Conservation (phyloP, 768 basidiomycete species). For the Lactifluus volemus region DNA sequence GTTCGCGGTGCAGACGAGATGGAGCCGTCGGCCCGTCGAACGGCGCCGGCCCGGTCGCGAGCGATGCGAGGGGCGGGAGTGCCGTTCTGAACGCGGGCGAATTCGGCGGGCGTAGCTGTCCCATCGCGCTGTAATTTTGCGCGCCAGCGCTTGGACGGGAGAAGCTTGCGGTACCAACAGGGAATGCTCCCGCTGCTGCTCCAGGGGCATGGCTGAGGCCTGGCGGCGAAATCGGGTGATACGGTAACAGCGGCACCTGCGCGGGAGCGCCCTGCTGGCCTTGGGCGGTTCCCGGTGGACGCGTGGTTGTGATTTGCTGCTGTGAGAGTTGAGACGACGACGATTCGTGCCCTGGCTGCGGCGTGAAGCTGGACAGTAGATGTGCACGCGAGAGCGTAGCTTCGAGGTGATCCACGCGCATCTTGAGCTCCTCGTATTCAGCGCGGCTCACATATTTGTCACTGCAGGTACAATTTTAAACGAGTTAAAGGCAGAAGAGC, state of each 20-base stretch:
- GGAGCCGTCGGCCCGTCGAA: constrained; percentile 5
- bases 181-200: neutral
- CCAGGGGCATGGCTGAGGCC: neutral
- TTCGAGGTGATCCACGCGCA: constrained; percentile 54
- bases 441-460: constrained; percentile 75
- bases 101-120: neutral
- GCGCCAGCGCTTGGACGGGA: neutral
- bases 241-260: constrained; percentile 1
- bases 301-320: neutral
- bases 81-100: constrained; percentile 6
- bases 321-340: constrained; percentile 1
- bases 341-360: constrained; percentile 1
- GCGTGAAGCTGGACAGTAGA: constrained; percentile 9
- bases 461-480: constrained; percentile 28
- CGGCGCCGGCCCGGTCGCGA: constrained; percentile 3
- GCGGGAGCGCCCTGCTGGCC: neutral
- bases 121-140: constrained; percentile 2
- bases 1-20: constrained; percentile 5
- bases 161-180: neutral
- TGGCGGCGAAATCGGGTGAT: constrained; percentile 8
- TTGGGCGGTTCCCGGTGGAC: neutral
- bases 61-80: constrained; percentile 8
- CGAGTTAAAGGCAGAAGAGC: neutral
- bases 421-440: constrained; percentile 70
- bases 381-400: constrained; percentile 36